These are phyloP conservation scores for Ensete ventricosum DNA, from an alignment of 176 grass and related monocot species.

Conservation along the genomic window DNA sequence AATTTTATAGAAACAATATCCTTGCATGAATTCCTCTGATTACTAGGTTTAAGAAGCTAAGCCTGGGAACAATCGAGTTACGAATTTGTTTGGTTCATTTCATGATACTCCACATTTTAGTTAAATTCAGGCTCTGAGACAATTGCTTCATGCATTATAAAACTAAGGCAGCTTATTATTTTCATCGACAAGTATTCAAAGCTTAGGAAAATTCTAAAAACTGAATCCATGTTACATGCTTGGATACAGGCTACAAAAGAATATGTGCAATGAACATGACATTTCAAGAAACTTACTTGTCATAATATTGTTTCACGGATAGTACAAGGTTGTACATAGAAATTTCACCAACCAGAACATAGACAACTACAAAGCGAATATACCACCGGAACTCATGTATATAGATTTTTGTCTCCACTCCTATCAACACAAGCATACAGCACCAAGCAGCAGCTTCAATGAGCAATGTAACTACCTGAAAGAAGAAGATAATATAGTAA, in stretches of 20 bases:
- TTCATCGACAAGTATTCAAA: not conserved
- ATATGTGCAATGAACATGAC: not conserved
- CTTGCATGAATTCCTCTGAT: not conserved
- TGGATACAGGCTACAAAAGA: not conserved
- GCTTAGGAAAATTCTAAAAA: no score
- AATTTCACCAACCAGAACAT: constrained; percentile 74
- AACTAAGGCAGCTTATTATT: not conserved
- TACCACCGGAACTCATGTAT: constrained; percentile 90
- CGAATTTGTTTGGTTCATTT: not conserved
- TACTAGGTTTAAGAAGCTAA: not conserved
- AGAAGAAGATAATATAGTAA: constrained; percentile 12
- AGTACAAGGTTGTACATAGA: constrained; percentile 76
- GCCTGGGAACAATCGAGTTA: no score
- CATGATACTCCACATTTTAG: not conserved
- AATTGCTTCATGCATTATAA: not conserved
- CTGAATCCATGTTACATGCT: not conserved
- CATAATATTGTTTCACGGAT: constrained; percentile 55
- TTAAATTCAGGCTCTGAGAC: not conserved
- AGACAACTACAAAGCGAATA: constrained; percentile 77
- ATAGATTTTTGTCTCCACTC: constrained; percentile 72
- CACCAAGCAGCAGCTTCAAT: constrained; percentile 65
- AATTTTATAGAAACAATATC: not conserved
- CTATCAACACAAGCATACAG: constrained; percentile 68
- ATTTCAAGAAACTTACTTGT: constrained; percentile 12
- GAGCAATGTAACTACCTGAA: constrained; percentile 64